phyloP scores from a whole-genome alignment of 176 grass and related monocot genomes.

The Raddia guianensis region DNA sequence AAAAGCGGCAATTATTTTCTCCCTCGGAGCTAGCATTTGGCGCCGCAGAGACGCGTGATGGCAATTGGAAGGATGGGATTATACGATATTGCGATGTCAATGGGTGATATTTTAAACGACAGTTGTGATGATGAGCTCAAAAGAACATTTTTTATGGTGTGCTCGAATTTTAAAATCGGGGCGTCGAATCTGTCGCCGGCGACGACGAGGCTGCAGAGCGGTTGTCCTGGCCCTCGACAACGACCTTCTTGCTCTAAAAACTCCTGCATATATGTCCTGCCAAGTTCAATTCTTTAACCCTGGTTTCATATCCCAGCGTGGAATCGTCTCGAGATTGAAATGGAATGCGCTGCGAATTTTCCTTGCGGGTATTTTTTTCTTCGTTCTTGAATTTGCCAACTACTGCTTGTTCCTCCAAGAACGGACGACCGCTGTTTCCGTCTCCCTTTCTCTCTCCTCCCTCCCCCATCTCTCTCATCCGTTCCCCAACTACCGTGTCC shows the following conservation, averaged over 20 bases:
- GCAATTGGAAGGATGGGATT: neutral
- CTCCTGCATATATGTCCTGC: neutral
- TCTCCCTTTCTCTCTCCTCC: slow-evolving; percentile 13
- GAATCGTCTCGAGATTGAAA: slow-evolving; percentile 38
- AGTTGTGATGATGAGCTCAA: slow-evolving; percentile 47
- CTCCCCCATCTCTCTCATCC: slow-evolving; percentile 19
- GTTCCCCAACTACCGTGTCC: slow-evolving; percentile 16
- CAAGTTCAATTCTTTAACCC: slow-evolving; percentile 34
- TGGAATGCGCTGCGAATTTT: slow-evolving; percentile 27
- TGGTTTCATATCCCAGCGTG: slow-evolving; percentile 23
- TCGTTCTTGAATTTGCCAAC: slow-evolving; percentile 51
- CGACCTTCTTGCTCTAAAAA: slow-evolving; percentile 13
- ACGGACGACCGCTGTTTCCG: slow-evolving; percentile 44
- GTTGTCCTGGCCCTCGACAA: slow-evolving; percentile 46
- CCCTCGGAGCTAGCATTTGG: slow-evolving; percentile 18
- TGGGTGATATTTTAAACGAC: slow-evolving; percentile 21
- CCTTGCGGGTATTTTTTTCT: neutral
- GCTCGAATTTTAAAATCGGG: slow-evolving; percentile 16
- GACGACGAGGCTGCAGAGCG: slow-evolving; percentile 40
- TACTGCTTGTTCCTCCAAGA: slow-evolving; percentile 41
- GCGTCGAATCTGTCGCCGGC: slow-evolving; percentile 48
- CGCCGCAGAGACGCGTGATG: slow-evolving; percentile 18
- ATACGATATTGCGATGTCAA: slow-evolving; percentile 33
- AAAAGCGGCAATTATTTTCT: neutral
- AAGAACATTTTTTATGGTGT: neutral